Evolutionary conservation across 257 asterid genomes (phyloP), one percentile per base, ranked within the genome.

Genomic region (Orobanche coerulescens): DNA sequence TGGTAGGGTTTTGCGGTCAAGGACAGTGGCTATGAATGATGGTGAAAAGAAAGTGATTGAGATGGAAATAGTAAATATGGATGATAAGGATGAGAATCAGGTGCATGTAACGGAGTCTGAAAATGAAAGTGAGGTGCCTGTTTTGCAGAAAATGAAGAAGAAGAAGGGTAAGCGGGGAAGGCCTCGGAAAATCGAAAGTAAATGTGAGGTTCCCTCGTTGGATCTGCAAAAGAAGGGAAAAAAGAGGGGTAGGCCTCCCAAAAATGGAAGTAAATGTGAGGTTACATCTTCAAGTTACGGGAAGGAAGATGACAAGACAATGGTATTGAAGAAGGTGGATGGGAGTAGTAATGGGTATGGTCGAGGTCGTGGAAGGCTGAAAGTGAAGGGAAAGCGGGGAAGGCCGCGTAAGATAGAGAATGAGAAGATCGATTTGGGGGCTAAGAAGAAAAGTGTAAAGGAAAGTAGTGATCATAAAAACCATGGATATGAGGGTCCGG

Each of bases 1-100:
- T 5, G 88, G 84, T 15, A 75, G 95, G 79, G 88, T 85, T 77
- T 76, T 88, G 82, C 78, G 96, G 78, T 88, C 98, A 12, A 76
- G 83, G 73, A 78, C 86, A 4, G 73, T 74, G 67, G 80, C 70
- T n/a, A 71, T 54, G 71, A 71, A 69, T 62, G 81, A 74, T 39
- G 81, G 76, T 40, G 85, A 77, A 24, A 78, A 74, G 53, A 79
- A 63, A 34, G 81, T 54, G 58, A 56, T 63, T 52, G 58, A 67
- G 70, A 68, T 60, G 73, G 82, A 69, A 61, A 66, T 65, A 44
- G 82, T 59, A 3, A 24, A 58, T 2, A 63, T 67, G 64, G 73
- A 46, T 15, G 74, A 54, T 37, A 57, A 66, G 71, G 60, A 72
- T 62, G 70, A 22, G 31, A 62, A 42, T 22, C 15, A 10, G 66